Base-by-base conservation (phyloP, 164 flowering plant genomes). In the Piper longum region DNA sequence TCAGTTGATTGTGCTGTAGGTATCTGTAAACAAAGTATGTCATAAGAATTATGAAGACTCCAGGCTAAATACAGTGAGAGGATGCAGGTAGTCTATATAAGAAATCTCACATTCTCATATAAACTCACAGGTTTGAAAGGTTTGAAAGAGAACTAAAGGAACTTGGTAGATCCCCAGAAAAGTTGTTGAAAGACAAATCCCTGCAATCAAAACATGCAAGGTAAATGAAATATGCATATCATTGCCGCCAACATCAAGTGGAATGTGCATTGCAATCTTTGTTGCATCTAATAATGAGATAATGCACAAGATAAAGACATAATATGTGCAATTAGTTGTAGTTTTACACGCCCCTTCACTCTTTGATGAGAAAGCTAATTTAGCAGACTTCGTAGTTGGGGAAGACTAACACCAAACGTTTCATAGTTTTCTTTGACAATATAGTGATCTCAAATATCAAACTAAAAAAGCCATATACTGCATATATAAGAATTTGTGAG, bases 131-230 rank as follows among this genome's bases (percentile, higher is more conserved):
- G 11, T 76, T 68, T 64, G 98, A 87, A 70, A 91, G 81, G 74
- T 86, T 89, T 66, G 84, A 75, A 77, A 92, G 70, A 63, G 85
- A 80, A 70, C 76, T 74, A 58, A 84, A 77, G 19, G 95, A 84
- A 71, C 19, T 65, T 5, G 98, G 98, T 75, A 91, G 87, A 77
- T 87, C 87, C 57, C 96, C 98, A 62, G 80, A 69, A 55, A 91
- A 85, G 72, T 87, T 89, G 79, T 91, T 91, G 76, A 75, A 79
- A n/a, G 95, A 87, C 17, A 91, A 76, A 80, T 91, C 96, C 84
- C 98, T 91, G 83, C 69, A 82, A 42, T 65, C 62, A 36, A 60
- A 4, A 68, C 14, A 69, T 62, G 48, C 57, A 52, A 48, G 3
- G 7, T 48, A 48, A 9, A 48, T 48, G 52, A 48, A 13, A 48